Base-by-base conservation (phyloP, 2,329 filamentous ascomycete genomes). In the Pseudogymnoascus pannorum region DNA sequence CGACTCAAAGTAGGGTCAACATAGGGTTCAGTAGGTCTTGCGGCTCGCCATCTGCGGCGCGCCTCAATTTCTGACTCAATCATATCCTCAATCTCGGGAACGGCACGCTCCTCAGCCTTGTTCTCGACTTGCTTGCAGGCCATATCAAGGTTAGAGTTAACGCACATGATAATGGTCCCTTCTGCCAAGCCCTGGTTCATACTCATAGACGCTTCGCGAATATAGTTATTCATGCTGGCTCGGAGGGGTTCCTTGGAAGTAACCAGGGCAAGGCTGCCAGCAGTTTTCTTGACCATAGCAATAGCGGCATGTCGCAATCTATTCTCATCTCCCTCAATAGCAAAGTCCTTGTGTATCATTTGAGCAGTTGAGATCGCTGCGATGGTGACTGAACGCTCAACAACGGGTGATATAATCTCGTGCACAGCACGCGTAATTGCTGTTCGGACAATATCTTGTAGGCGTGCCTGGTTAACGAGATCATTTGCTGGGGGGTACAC, bases 161-260 rank as follows among this genome's bases (percentile, higher is more conserved):
- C 93, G 74, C 95, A 97, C 91, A 99, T 97, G 61, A 97, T 84
- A 64, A 99, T 94, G 31, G 94, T 90, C 5, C 94, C 94, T 75
- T 99, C 94, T 0, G 94, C 91, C 64, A 99, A 82, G 14, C 90
- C 89, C 66, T 86, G 82, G 68, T 87, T 84, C 36, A 96, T 82
- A 36, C 87, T 85, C 57, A 76, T 78, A 2, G 85, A 81, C n/a
- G 87, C 74, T 57, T 80, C 81, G 59, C 94, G 88, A 73, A 99
- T 92, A 72, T 97, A 96, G 75, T 97, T 99, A 60, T 89, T 95
- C 75, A 99, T 96, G 76, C 95, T 97, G 74, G 95, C 94, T 64
- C 94, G 87, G 14, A 99, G 80, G 14, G 94, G 94, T 73, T 99
- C 94, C 75, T 97, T 99, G 72, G 92, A 97, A 3, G 94, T 99